These are phyloP conservation scores for Thuja plicata DNA, from an alignment of 83 land plant species.

Conservation along the genomic window DNA sequence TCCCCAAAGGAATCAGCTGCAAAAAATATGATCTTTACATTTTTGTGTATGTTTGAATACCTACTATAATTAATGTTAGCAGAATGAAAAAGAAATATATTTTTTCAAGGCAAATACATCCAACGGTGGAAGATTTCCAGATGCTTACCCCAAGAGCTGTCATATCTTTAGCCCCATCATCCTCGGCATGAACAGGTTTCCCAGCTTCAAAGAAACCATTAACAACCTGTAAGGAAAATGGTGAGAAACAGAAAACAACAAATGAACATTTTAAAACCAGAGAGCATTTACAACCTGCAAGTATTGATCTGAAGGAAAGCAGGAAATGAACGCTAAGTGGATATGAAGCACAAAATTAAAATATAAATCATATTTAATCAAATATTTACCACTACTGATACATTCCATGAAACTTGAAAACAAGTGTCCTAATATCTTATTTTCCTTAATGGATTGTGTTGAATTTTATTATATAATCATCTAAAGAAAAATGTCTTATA, in stretches of 20 bases:
- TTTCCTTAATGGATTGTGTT: not conserved
- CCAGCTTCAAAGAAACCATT: constrained; percentile 95
- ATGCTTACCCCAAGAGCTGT: constrained; percentile 89
- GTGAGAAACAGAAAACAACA: not conserved
- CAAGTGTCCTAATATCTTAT: not conserved
- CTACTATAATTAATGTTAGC: not conserved
- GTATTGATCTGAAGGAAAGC: not conserved
- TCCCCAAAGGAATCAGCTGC: constrained; percentile 96
- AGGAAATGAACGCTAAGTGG: not conserved
- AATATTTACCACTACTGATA: not conserved
- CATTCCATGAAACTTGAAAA: not conserved
- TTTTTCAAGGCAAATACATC: not conserved
- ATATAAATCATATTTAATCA: not conserved
- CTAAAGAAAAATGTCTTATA: not conserved
- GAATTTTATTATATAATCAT: not conserved
- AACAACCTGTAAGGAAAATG: constrained; percentile 54
- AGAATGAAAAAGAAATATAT: not conserved
- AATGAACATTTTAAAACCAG: not conserved
- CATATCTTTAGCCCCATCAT: constrained; percentile 28
- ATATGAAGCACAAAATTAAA: not conserved
- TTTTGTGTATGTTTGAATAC: not conserved
- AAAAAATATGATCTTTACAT: constrained; percentile 12
- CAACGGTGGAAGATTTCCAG: not conserved
- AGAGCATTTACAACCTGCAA: not conserved
- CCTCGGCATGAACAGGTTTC: constrained; percentile 35